These are phyloP conservation scores for Paracoccidioides lutzii DNA, from an alignment of 2,329 filamentous ascomycete species.

Conservation along the genomic window DNA sequence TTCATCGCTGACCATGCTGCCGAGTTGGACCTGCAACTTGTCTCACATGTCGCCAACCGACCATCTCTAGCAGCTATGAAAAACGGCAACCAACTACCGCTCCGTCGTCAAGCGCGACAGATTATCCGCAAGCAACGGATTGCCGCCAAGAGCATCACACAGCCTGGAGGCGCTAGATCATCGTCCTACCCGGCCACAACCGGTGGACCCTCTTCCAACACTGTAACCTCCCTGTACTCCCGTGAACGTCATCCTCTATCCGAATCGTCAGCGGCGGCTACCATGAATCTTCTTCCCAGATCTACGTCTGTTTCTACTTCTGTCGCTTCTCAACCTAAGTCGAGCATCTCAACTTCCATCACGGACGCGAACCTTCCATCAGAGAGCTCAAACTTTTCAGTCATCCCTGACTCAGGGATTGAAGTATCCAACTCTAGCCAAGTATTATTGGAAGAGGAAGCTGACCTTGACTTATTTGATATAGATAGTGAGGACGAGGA, in stretches of 20 bases:
- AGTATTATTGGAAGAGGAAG: not conserved
- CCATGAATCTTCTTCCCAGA: not conserved
- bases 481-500: not conserved
- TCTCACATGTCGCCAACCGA: not conserved
- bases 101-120: not conserved
- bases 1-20: slow-evolving; percentile 8
- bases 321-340: not conserved
- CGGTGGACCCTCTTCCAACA: not conserved
- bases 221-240: not conserved
- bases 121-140: not conserved
- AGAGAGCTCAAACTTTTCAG: no score
- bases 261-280: not conserved
- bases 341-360: no score
- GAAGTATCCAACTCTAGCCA: not conserved
- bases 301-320: not conserved
- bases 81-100: not conserved
- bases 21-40: slow-evolving; percentile 7
- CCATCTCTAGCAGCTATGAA: not conserved
- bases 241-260: not conserved
- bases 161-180: not conserved
- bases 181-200: not conserved
- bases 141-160: not conserved
- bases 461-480: not conserved
- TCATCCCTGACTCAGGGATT: no score
- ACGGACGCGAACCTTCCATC: no score